These are phyloP conservation scores for Ambrosiella beaveri DNA, from an alignment of 2,329 filamentous ascomycete species.

Conservation along the genomic window DNA sequence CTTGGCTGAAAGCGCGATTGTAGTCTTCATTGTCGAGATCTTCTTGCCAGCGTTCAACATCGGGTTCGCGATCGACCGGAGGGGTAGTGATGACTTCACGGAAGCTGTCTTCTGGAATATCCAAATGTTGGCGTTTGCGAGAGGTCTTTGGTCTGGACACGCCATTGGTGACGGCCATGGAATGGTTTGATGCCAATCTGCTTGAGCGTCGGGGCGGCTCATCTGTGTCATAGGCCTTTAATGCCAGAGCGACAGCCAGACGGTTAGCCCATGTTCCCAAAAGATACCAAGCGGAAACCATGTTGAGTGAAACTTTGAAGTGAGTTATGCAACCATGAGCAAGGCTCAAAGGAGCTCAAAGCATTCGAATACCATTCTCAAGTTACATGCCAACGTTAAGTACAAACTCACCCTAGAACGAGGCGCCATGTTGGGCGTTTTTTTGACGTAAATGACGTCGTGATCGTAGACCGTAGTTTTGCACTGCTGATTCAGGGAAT, in stretches of 20 bases:
- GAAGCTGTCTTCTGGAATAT: background rate
- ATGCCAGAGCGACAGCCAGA: background rate
- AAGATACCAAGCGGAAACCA: constrained; percentile 1
- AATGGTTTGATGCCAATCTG: background rate
- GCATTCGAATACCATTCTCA: background rate
- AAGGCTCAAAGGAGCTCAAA: too few relatives aligned
- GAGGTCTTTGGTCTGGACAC: background rate
- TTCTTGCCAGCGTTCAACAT: background rate
- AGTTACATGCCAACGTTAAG: background rate
- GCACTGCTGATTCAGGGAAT: background rate
- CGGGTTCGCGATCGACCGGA: background rate
- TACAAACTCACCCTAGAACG: background rate
- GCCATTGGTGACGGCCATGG: background rate
- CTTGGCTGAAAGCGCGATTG: constrained; percentile 4
- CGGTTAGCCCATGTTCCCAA: constrained; percentile 4
- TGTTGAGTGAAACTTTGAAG: background rate
- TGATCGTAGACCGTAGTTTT: background rate
- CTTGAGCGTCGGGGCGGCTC: constrained; percentile 8
- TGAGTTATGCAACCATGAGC: too few relatives aligned
- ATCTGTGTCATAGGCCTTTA: constrained; percentile 1
- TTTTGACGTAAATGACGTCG: background rate
- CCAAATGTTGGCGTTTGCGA: background rate
- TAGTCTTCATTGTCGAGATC: constrained; percentile 3
- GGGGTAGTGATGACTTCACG: constrained; percentile 2
- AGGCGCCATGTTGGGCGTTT: background rate